Evolutionary conservation across 2,329 filamentous ascomycete species (phyloP).

Genomic region (Parastagonospora nodorum): DNA sequence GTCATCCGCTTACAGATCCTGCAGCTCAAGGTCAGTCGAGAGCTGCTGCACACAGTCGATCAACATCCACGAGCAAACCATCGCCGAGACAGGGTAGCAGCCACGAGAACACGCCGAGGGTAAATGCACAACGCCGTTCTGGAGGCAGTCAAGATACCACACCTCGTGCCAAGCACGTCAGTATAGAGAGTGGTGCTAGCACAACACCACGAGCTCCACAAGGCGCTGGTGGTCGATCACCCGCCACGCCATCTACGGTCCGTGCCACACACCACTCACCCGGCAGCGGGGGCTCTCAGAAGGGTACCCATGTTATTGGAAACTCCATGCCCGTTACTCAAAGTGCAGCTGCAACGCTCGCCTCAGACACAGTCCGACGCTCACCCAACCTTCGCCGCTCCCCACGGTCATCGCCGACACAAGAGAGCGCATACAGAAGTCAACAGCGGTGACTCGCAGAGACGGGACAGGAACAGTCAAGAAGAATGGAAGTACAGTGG

Average conservation of each 20-base stretch:
- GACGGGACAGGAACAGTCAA: slow-evolving; percentile 37
- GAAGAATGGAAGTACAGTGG: slow-evolving; percentile 46
- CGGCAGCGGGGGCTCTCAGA: slow-evolving; percentile 35
- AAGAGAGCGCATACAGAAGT: slow-evolving; percentile 30
- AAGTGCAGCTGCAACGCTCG: slow-evolving; percentile 35
- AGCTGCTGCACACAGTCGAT: slow-evolving; percentile 30
- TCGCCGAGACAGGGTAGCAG: slow-evolving; percentile 24
- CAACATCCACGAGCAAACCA: slow-evolving; percentile 33
- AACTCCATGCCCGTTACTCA: slow-evolving; percentile 33
- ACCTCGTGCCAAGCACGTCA: slow-evolving; percentile 35
- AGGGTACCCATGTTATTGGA: slow-evolving; percentile 28
- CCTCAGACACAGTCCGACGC: slow-evolving; percentile 30
- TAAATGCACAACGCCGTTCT: slow-evolving; percentile 27
- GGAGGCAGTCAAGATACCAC: slow-evolving; percentile 40
- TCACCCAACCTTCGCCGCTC: slow-evolving; percentile 39
- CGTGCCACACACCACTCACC: slow-evolving; percentile 32
- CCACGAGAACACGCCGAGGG: slow-evolving; percentile 34
- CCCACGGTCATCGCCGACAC: slow-evolving; percentile 35
- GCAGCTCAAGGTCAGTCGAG: slow-evolving; percentile 24
- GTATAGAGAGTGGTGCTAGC: slow-evolving; percentile 38
- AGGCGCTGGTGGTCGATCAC: slow-evolving; percentile 34
- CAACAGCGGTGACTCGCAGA: slow-evolving; percentile 40
- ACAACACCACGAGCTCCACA: slow-evolving; percentile 40
- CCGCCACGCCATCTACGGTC: slow-evolving; percentile 40
- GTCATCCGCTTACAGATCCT: slow-evolving; percentile 27